phyloP scores from a whole-genome alignment of 768 basidiomycete genomes.

The Exsudoporus frostii region DNA sequence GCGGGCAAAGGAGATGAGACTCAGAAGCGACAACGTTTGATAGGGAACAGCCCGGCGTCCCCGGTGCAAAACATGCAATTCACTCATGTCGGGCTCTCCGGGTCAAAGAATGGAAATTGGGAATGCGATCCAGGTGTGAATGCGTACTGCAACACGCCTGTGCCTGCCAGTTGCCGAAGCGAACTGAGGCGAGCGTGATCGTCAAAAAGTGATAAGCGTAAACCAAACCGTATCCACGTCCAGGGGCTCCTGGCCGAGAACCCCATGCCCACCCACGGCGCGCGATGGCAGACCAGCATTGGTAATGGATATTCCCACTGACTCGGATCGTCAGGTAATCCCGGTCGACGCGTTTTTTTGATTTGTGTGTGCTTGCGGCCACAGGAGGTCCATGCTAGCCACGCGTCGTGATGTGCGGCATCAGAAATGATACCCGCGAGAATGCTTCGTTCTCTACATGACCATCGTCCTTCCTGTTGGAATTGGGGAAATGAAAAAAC shows the following conservation, averaged over 20 bases:
- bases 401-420: not conserved
- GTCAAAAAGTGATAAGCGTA: constrained; percentile 4
- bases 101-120: not conserved
- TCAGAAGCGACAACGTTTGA: constrained; percentile 8
- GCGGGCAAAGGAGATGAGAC: constrained; percentile 1
- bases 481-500: not conserved
- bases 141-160: not conserved
- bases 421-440: not conserved
- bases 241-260: constrained; percentile 1
- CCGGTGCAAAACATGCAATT: not conserved
- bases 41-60: not conserved
- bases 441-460: not conserved
- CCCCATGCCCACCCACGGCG: not conserved
- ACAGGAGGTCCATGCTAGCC: too few species aligned
- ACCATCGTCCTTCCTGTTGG: not conserved
- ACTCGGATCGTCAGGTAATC: not conserved
- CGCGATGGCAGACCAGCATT: not conserved
- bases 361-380: too few species aligned
- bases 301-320: not conserved
- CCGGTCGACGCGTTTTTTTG: too few species aligned
- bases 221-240: not conserved
- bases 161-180: constrained; percentile 2
- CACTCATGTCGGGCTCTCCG: not conserved
- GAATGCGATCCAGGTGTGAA: constrained; percentile 1
- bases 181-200: not conserved